Conservation (phyloP, 441 rosid genomes). For the Brassica hybrid region DNA sequence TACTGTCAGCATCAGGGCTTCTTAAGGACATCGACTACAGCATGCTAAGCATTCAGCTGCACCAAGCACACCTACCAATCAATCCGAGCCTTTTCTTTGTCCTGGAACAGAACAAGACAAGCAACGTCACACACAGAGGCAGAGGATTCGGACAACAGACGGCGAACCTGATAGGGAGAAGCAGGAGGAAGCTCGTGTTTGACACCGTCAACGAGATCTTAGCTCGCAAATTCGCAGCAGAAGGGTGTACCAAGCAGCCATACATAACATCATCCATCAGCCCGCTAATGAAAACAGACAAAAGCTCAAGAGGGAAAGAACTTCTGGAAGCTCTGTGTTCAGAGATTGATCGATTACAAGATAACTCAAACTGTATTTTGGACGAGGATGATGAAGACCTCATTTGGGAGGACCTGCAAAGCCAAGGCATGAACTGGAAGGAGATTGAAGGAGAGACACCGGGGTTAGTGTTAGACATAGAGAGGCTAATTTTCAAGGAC, state of each 20-base stretch:
- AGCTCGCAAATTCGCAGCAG: too few species aligned
- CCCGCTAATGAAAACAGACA: conserved; percentile 35
- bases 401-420: too few species aligned
- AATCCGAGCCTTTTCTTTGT: conserved; percentile 61
- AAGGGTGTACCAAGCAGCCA: conserved; percentile 48
- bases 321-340: conserved; percentile 66
- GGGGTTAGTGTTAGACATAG: too few species aligned
- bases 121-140: conserved; percentile 35
- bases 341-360: conserved; percentile 71
- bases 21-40: conserved; percentile 58
- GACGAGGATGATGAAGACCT: too few species aligned
- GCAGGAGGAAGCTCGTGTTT: too few species aligned
- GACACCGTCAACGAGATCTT: too few species aligned
- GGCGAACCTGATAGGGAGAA: conserved; percentile 44
- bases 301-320: conserved; percentile 48
- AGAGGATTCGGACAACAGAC: conserved; percentile 35
- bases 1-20: conserved; percentile 70
- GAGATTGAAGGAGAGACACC: too few species aligned
- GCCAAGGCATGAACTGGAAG: too few species aligned
- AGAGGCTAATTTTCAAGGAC: too few species aligned
- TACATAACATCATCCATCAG: conserved; percentile 41
- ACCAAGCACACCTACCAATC: conserved; percentile 62
- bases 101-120: conserved; percentile 66
- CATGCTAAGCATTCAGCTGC: too few species aligned
- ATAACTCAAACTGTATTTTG: too few species aligned